phyloP scores from a whole-genome alignment of 129 eudicot species.

The Logfia minima region DNA sequence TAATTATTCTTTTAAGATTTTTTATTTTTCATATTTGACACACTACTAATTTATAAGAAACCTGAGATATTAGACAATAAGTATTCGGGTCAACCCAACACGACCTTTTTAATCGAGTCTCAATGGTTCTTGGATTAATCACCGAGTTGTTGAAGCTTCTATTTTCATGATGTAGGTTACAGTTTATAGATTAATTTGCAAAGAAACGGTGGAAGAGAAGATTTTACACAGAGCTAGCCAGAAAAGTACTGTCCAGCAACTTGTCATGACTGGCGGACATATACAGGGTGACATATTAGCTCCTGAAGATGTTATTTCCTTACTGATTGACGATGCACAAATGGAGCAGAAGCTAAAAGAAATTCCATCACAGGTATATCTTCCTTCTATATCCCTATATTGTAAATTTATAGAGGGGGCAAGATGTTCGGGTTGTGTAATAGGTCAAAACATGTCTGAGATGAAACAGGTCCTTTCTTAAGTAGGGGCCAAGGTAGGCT shows the following conservation, averaged over 20 bases:
- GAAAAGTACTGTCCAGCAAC: conserved; percentile 93
- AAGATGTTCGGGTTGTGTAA: not conserved
- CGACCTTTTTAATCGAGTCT: not conserved
- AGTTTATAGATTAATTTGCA: conserved; percentile 87
- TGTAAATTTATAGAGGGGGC: not conserved
- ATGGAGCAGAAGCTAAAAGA: conserved; percentile 89
- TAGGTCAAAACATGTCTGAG: not conserved
- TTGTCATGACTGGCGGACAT: conserved; percentile 99
- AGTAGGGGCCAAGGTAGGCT: too few species aligned
- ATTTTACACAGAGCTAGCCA: conserved; percentile 95
- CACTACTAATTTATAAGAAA: not conserved
- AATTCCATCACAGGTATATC: conserved; percentile 58
- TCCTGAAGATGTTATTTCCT: conserved; percentile 93
- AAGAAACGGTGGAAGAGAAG: conserved; percentile 97
- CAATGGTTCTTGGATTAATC: conserved; percentile 1
- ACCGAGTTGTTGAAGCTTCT: not conserved
- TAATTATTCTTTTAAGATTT: too few species aligned
- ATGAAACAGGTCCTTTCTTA: not conserved
- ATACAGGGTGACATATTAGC: conserved; percentile 97
- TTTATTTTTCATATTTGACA: not conserved
- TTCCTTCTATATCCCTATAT: not conserved
- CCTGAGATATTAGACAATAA: not conserved
- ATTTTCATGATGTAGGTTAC: conserved; percentile 61
- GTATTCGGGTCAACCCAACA: not conserved
- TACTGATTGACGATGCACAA: conserved; percentile 89